Base-by-base conservation (phyloP, 1,284 basidiomycete genomes). In the Ceratobasidium sp. region DNA sequence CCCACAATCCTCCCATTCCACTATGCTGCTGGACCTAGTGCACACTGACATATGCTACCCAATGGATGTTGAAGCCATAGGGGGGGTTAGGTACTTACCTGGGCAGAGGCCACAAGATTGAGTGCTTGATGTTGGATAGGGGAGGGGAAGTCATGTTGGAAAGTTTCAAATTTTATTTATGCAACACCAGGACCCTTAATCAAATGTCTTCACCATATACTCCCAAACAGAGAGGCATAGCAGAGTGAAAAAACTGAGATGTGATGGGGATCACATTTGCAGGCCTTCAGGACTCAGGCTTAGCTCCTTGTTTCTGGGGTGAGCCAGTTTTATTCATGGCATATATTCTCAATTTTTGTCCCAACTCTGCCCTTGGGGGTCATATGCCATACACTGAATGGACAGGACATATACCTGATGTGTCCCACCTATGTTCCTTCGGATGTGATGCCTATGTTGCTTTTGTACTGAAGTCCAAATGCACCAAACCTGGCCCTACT, bases 11-110 rank as follows among this genome's bases (percentile, higher is more conserved):
- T n/a, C 52, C 25, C 52, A 21, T 44, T 36, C 39, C 29, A 29
- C 21, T 23, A 33, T 29, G 1, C 59, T 29, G 19, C 59, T 62
- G 7, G 44, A 49, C 14, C 46, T 42, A 13, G 68, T 77, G 1
- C 76, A 76, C 27, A 70, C 71, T 1, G 75, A 81, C 47, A 14
- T 80, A 0, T 80, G 79, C 77, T 79, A 78, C 44, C 78, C 76
- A 2, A 73, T 76, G 0, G 75, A 73, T 5, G 69, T 77, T 2
- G 47, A 56, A 16, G 73, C 76, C 0, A 71, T 73, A 0, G 69
- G 73, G 1, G 73, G 73, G 1, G 67, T 71, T 9, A 0, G 25
- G 0, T 80, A 80, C 53, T 79, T 77, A 11, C 33, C 11, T 36
- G 33, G 33, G 33, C 33, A 36, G 33, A 36, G 33, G 33, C 8